Conservation (phyloP, 2,329 filamentous ascomycete genomes). For the Ceratocystis alfenasii region DNA sequence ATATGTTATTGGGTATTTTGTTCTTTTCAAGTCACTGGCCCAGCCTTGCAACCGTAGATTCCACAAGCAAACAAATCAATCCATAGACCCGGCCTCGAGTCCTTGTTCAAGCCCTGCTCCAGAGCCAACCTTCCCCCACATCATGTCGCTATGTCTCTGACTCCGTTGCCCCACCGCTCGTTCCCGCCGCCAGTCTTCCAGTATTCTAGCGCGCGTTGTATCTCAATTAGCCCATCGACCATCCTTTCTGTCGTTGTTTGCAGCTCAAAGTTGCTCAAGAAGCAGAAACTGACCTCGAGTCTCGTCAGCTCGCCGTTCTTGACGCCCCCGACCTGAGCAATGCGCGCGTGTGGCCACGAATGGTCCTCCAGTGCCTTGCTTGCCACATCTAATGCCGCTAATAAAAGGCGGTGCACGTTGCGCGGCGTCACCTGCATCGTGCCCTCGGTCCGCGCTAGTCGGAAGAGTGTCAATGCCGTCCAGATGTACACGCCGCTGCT, state of each 20-base stretch:
- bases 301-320: slow-evolving; percentile 68
- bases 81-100: too few species aligned
- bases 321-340: slow-evolving; percentile 81
- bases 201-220: neutral
- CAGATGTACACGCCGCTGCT: slow-evolving; percentile 79
- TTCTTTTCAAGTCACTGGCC: neutral
- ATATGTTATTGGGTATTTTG: neutral
- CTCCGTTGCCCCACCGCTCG: neutral
- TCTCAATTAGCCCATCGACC: slow-evolving; percentile 1
- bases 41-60: neutral
- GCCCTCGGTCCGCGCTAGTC: slow-evolving; percentile 63
- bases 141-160: neutral
- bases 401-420: slow-evolving; percentile 74
- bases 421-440: slow-evolving; percentile 68
- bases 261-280: slow-evolving; percentile 73
- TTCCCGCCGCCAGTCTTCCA: neutral
- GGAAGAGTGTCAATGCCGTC: slow-evolving; percentile 60
- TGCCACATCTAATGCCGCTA: slow-evolving; percentile 74
- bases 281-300: slow-evolving; percentile 82
- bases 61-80: too few species aligned
- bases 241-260: slow-evolving; percentile 47
- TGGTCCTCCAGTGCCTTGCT: slow-evolving; percentile 94
- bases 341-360: slow-evolving; percentile 70
- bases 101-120: neutral
- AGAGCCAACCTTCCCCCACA: neutral